Conservation (phyloP, 306 rosid species). For the Casuarina cunninghamiana region DNA sequence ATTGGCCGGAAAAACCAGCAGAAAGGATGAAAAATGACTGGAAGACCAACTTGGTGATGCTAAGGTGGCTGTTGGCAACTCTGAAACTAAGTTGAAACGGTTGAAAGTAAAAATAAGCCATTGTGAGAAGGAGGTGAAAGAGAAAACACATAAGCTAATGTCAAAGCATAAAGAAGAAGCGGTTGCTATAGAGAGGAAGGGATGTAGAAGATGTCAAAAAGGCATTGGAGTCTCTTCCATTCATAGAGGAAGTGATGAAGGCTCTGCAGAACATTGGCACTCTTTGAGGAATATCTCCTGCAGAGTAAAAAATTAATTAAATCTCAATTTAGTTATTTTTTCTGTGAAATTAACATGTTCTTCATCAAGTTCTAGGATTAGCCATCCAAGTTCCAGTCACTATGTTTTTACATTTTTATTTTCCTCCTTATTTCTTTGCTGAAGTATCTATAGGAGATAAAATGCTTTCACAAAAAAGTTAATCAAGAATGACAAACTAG, state of each 20-base stretch:
- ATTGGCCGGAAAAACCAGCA: constrained; percentile 83
- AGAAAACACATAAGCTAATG: constrained; percentile 64
- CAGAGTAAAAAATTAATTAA: constrained; percentile 12
- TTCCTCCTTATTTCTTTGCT: too few relatives aligned
- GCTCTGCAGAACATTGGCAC: constrained; percentile 71
- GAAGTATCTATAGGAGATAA: too few relatives aligned
- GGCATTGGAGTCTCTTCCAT: constrained; percentile 68
- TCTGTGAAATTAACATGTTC: constrained; percentile 19
- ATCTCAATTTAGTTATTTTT: constrained; percentile 16
- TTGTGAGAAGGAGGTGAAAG: constrained; percentile 76
- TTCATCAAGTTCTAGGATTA: constrained; percentile 25
- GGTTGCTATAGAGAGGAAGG: constrained; percentile 59
- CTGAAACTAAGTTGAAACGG: constrained; percentile 85
- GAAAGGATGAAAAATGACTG: constrained; percentile 88
- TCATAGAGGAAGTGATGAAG: constrained; percentile 81
- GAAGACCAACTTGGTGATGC: constrained; percentile 94
- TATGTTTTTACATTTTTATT: too few relatives aligned
- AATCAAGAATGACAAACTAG: constrained; percentile 67
- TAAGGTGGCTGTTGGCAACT: constrained; percentile 81
- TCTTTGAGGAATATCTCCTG: constrained; percentile 23
- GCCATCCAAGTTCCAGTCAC: too few relatives aligned
- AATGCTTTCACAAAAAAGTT: too few relatives aligned
- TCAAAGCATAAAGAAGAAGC: constrained; percentile 83
- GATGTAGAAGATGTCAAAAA: constrained; percentile 63
- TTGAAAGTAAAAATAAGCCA: constrained; percentile 80